phyloP scores from a whole-genome alignment of 768 basidiomycete species.

The Clavulina sp. region DNA sequence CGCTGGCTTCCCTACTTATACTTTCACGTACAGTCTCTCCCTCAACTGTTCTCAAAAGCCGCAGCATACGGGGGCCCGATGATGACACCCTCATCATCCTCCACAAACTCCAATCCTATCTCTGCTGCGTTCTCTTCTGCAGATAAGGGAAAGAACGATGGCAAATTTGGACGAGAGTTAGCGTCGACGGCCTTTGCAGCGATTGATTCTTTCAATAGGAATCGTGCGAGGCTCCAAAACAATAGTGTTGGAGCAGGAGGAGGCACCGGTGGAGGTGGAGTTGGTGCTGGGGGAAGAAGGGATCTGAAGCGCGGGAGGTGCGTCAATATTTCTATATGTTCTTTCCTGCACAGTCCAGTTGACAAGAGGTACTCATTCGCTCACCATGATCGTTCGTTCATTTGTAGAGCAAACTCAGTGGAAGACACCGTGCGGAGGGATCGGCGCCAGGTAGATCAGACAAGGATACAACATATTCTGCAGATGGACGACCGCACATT shows the following conservation, averaged over 20 bases:
- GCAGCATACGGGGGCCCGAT: constrained; percentile 55
- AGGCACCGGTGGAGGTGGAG: background rate
- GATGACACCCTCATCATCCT: too few species aligned
- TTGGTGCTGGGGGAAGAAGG: constrained; percentile 33
- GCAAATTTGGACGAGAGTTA: constrained; percentile 38
- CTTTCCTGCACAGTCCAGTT: background rate
- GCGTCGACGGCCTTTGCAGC: constrained; percentile 73
- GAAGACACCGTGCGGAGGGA: constrained; percentile 78
- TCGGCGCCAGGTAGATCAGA: constrained; percentile 80
- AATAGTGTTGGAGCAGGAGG: background rate
- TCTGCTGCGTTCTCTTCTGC: too few species aligned
- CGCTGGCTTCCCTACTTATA: constrained; percentile 1
- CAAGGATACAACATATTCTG: constrained; percentile 74
- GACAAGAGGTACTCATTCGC: background rate
- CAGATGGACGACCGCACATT: constrained; percentile 93
- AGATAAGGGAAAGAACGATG: too few species aligned
- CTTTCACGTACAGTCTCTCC: constrained; percentile 42
- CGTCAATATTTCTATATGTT: constrained; percentile 9
- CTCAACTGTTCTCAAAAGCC: constrained; percentile 70
- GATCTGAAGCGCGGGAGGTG: constrained; percentile 57
- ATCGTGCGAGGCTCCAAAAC: constrained; percentile 49
- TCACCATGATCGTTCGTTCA: constrained; percentile 36
- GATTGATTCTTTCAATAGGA: constrained; percentile 89
- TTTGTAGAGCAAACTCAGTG: constrained; percentile 30
- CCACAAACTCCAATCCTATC: too few species aligned